These are phyloP conservation scores for Astrocystis sublimbata DNA, from an alignment of 495 filamentous ascomycete genomes.

Conservation along the genomic window DNA sequence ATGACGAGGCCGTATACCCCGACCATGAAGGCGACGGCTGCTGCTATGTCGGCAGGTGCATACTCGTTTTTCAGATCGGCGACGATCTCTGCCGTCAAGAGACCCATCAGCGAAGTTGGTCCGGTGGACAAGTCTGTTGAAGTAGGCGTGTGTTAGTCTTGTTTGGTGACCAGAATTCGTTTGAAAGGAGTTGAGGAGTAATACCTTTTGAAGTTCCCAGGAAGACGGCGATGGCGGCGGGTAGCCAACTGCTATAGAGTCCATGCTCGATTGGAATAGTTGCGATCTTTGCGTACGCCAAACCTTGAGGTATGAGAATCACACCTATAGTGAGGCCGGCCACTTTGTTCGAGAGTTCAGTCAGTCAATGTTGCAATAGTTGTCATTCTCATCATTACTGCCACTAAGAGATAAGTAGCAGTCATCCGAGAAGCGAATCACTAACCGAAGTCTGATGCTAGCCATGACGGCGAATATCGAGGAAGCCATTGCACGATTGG, in stretches of 20 bases:
- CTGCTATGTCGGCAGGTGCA: conserved; percentile 44
- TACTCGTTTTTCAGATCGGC: conserved; percentile 41
- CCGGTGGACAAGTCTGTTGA: conserved; percentile 52
- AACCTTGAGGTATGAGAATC: conserved; percentile 52
- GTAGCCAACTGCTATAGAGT: conserved; percentile 56
- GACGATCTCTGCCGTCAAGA: conserved; percentile 52
- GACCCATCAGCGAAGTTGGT: conserved; percentile 53
- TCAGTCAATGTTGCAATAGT: not conserved
- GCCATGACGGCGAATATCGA: conserved; percentile 48
- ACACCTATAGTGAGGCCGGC: conserved; percentile 54
- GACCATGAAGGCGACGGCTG: conserved; percentile 52
- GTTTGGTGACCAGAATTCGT: too few relatives aligned
- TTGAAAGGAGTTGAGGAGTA: too few relatives aligned
- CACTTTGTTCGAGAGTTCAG: conserved; percentile 22
- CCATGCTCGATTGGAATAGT: conserved; percentile 54
- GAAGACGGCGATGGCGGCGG: conserved; percentile 49
- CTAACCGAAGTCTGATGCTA: conserved; percentile 46
- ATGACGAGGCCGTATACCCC: conserved; percentile 52
- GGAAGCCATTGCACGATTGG: conserved; percentile 57
- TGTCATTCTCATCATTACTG: too few relatives aligned
- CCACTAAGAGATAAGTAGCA: too few relatives aligned
- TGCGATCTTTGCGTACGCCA: conserved; percentile 55
- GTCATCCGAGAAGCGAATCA: too few relatives aligned
- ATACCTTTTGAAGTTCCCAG: conserved; percentile 59
- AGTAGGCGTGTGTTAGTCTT: not conserved